These are phyloP conservation scores for Vanilla planifolia DNA, from an alignment of 106 monocot genomes.

Conservation along the genomic window DNA sequence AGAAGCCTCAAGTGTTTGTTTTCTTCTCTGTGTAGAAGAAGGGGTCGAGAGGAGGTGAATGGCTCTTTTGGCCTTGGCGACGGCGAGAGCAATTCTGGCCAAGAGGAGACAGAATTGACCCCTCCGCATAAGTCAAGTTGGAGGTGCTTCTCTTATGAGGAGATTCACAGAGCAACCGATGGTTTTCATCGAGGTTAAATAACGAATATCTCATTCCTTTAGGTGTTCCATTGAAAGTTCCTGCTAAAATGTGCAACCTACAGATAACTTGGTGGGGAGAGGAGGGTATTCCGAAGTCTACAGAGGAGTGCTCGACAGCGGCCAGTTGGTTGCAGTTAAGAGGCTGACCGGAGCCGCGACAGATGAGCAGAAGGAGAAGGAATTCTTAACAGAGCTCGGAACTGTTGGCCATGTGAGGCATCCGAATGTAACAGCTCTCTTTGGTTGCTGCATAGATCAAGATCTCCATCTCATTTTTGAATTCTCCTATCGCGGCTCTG, in stretches of 20 bases:
- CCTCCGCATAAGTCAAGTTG: constrained; percentile 26
- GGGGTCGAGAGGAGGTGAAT: neutral
- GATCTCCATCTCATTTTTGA: constrained; percentile 55
- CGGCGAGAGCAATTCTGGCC: constrained; percentile 1
- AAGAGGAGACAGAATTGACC: neutral
- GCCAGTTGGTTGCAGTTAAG: constrained; percentile 50
- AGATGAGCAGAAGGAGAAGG: constrained; percentile 57
- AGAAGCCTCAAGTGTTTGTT: constrained; percentile 27
- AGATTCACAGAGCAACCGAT: constrained; percentile 39
- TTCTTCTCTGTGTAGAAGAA: constrained; percentile 11
- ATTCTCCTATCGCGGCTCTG: constrained; percentile 54
- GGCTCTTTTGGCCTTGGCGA: neutral
- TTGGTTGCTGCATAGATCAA: constrained; percentile 60
- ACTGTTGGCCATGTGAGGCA: constrained; percentile 53
- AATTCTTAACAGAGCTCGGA: constrained; percentile 61
- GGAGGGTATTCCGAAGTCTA: constrained; percentile 68
- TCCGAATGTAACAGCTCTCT: constrained; percentile 44
- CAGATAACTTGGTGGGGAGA: constrained; percentile 70
- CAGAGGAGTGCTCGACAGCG: constrained; percentile 41
- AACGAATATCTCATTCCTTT: neutral
- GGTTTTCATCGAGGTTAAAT: constrained; percentile 52
- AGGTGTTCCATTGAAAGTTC: neutral
- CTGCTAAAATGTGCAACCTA: neutral
- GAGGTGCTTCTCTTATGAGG: constrained; percentile 52
- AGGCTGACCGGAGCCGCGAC: constrained; percentile 31